A percentile compares a stretch with the other conserved stretches of the same genome.
These are phyloP conservation scores for Brassica hybrid DNA, from an alignment of 441 rosid species.

Conservation along the genomic window DNA sequence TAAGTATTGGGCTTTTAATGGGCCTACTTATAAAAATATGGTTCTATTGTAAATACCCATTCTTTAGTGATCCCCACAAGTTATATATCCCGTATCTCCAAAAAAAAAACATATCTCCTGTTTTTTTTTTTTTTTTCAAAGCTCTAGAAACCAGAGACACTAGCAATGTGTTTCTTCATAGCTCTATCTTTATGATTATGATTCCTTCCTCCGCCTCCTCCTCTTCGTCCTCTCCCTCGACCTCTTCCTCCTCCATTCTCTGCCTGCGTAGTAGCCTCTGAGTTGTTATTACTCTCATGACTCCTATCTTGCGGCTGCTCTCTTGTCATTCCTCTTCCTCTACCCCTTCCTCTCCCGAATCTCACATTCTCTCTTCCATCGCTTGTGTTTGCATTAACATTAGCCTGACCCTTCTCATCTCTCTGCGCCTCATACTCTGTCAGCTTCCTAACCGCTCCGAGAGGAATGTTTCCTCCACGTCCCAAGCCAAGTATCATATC, in stretches of 20 bases:
- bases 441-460: conserved; percentile 73
- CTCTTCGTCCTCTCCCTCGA: conserved; percentile 70
- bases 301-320: conserved; percentile 32
- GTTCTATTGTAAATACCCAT: not conserved
- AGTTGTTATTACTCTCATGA: conserved; percentile 26
- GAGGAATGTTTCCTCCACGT: conserved; percentile 88
- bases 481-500: conserved; percentile 85
- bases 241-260: conserved; percentile 45
- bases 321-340: conserved; percentile 49
- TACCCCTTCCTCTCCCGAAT: conserved; percentile 51
- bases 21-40: not conserved
- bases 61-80: not conserved
- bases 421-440: conserved; percentile 55
- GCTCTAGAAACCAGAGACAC: conserved; percentile 61
- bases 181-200: conserved; percentile 77
- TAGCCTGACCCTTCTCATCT: conserved; percentile 43
- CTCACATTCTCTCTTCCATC: conserved; percentile 50
- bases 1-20: not conserved
- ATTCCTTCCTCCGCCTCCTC: conserved; percentile 76
- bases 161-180: conserved; percentile 74
- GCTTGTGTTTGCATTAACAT: conserved; percentile 33
- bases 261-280: conserved; percentile 19
- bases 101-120: not conserved
- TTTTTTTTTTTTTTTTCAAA: not conserved
- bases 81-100: not conserved